phyloP scores from a whole-genome alignment of 1,139 yeast species.

The Diutina sp. region DNA sequence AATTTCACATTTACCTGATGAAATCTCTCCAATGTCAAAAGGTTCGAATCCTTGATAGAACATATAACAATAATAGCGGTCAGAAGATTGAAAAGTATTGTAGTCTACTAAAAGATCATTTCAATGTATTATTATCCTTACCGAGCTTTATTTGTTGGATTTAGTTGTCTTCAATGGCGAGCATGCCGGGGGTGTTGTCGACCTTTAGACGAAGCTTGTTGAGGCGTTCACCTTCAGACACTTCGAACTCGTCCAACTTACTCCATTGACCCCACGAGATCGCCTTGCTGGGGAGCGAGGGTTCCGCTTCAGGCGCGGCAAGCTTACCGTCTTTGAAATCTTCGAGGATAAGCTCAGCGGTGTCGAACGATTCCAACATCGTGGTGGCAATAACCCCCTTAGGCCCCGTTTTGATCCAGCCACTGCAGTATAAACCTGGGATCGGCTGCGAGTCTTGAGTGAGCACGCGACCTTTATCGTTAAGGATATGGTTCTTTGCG shows the following conservation, averaged over 20 bases:
- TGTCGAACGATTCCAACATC: slow-evolving; percentile 72
- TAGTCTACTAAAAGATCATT: neutral
- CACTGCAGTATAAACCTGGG: slow-evolving; percentile 61
- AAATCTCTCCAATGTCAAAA: no score
- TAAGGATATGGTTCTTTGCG: slow-evolving; percentile 35
- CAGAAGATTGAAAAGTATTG: no score
- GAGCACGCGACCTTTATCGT: slow-evolving; percentile 47
- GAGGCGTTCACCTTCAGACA: slow-evolving; percentile 25
- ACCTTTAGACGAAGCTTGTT: slow-evolving; percentile 54
- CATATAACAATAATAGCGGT: no score
- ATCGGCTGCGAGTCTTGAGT: slow-evolving; percentile 7
- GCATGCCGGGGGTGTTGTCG: slow-evolving; percentile 35
- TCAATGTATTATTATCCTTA: no score
- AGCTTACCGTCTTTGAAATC: slow-evolving; percentile 32
- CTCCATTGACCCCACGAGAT: slow-evolving; percentile 71
- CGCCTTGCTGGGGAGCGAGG: slow-evolving; percentile 11
- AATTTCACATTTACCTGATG: no score
- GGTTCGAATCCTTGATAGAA: no score
- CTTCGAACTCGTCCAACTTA: slow-evolving; percentile 42
- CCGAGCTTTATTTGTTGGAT: neutral
- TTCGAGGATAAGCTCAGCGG: slow-evolving; percentile 50
- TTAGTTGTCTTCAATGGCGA: slow-evolving; percentile 13
- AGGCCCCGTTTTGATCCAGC: slow-evolving; percentile 89
- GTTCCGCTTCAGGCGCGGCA: slow-evolving; percentile 9
- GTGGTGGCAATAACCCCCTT: slow-evolving; percentile 88